Conservation (phyloP, 2,329 filamentous ascomycete genomes). For the Periconia macrospinosa region DNA sequence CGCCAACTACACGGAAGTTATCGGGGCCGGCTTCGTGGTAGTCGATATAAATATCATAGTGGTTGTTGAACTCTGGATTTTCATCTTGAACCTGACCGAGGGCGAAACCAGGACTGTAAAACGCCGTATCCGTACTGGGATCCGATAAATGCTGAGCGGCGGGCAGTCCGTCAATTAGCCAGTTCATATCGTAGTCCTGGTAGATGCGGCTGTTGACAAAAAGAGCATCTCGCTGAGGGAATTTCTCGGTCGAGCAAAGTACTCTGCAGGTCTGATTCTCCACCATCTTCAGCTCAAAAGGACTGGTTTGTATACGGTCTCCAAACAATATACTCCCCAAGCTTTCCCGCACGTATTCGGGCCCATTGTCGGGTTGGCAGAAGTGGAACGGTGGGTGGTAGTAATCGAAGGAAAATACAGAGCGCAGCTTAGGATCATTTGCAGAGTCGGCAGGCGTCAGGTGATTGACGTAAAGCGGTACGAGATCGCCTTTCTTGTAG, state of each 20-base stretch:
- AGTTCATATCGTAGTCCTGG: slow-evolving; percentile 90
- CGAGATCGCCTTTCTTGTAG: slow-evolving; percentile 76
- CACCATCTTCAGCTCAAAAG: slow-evolving; percentile 85
- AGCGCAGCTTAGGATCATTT: slow-evolving; percentile 79
- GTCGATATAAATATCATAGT: slow-evolving; percentile 92
- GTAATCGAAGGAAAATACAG: slow-evolving; percentile 96
- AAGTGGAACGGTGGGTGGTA: slow-evolving; percentile 88
- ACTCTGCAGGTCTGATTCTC: slow-evolving; percentile 85
- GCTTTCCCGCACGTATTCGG: slow-evolving; percentile 81
- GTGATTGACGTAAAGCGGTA: slow-evolving; percentile 90
- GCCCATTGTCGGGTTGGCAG: slow-evolving; percentile 76
- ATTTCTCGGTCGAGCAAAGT: slow-evolving; percentile 70
- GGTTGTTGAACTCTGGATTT: slow-evolving; percentile 77
- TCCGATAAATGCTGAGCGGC: slow-evolving; percentile 84
- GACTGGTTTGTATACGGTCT: slow-evolving; percentile 95
- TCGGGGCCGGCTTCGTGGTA: slow-evolving; percentile 78
- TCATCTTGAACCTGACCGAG: slow-evolving; percentile 63
- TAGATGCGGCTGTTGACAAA: slow-evolving; percentile 84
- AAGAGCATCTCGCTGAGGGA: slow-evolving; percentile 65
- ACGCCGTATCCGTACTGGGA: slow-evolving; percentile 72
- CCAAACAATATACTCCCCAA: slow-evolving; percentile 96
- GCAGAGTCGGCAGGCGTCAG: slow-evolving; percentile 81
- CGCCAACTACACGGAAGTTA: slow-evolving; percentile 86
- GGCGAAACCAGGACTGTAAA: slow-evolving; percentile 90
- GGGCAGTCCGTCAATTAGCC: slow-evolving; percentile 91